Evolutionary conservation across 2,329 filamentous ascomycete genomes (phyloP).

Genomic region (Myriosclerotinia curreyana): DNA sequence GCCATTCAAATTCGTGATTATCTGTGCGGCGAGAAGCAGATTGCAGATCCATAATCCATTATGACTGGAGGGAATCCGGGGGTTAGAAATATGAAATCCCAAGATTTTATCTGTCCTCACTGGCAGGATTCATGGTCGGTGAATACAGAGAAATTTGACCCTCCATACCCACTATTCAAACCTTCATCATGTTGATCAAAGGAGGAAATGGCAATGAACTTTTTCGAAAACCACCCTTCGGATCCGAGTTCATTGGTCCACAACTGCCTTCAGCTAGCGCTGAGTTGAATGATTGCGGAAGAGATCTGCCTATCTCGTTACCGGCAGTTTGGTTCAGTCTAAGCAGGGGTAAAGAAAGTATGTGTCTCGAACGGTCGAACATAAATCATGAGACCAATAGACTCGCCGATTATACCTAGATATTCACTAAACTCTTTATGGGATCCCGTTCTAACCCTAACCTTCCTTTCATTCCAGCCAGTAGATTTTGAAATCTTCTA

Average conservation of each 20-base stretch:
- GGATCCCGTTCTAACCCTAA: neutral
- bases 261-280: neutral
- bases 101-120: neutral
- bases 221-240: neutral
- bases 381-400: conserved; percentile 13
- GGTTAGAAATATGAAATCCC: neutral
- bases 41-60: neutral
- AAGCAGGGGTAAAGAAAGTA: neutral
- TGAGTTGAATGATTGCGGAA: neutral
- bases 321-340: conserved; percentile 20
- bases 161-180: neutral
- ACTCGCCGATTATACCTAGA: neutral
- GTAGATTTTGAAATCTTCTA: neutral
- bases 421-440: conserved; percentile 5
- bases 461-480: neutral
- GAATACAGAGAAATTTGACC: neutral
- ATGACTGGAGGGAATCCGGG: neutral
- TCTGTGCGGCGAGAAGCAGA: neutral
- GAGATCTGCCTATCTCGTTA: conserved; percentile 1
- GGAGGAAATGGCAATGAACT: neutral
- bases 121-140: neutral
- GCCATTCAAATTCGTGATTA: neutral
- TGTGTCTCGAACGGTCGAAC: conserved; percentile 11
- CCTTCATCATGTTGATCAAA: neutral
- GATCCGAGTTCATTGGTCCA: conserved; percentile 16